phyloP scores from a whole-genome alignment of 495 filamentous ascomycete genomes.

The Aspergillus egyptiacus region DNA sequence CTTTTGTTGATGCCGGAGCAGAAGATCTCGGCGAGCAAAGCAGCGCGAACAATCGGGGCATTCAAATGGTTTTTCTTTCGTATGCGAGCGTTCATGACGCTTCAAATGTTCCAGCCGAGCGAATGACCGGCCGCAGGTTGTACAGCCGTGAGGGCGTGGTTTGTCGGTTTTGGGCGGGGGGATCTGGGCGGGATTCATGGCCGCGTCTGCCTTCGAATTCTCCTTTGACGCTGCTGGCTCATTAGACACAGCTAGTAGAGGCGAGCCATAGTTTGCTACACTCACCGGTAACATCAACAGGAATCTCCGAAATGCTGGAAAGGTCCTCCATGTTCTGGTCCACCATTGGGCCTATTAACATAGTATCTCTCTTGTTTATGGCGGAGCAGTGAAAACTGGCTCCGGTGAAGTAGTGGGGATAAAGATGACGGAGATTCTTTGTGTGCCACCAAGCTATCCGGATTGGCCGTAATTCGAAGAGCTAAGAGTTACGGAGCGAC shows the following conservation, averaged over 20 bases:
- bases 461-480: neutral
- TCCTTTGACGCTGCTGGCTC: slow-evolving; percentile 25
- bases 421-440: neutral
- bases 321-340: slow-evolving; percentile 38
- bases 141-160: slow-evolving; percentile 89
- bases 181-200: slow-evolving; percentile 26
- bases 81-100: slow-evolving; percentile 96
- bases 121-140: slow-evolving; percentile 88
- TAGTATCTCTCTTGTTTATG: slow-evolving; percentile 15
- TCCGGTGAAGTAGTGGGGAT: neutral
- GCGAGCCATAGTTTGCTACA: neutral
- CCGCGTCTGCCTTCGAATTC: slow-evolving; percentile 31
- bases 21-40: slow-evolving; percentile 88
- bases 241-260: slow-evolving; percentile 9
- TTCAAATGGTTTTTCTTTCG: slow-evolving; percentile 98
- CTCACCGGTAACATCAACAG: slow-evolving; percentile 38
- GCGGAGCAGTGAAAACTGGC: neutral
- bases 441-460: neutral
- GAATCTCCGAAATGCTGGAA: slow-evolving; percentile 44
- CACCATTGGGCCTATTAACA: slow-evolving; percentile 40
- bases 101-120: slow-evolving; percentile 95
- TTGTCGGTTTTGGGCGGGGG: slow-evolving; percentile 94
- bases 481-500: neutral
- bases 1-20: slow-evolving; percentile 97
- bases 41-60: slow-evolving; percentile 93